These are phyloP conservation scores for Aegilops bicornis DNA, from an alignment of 176 grass and related monocot species.

Conservation along the genomic window DNA sequence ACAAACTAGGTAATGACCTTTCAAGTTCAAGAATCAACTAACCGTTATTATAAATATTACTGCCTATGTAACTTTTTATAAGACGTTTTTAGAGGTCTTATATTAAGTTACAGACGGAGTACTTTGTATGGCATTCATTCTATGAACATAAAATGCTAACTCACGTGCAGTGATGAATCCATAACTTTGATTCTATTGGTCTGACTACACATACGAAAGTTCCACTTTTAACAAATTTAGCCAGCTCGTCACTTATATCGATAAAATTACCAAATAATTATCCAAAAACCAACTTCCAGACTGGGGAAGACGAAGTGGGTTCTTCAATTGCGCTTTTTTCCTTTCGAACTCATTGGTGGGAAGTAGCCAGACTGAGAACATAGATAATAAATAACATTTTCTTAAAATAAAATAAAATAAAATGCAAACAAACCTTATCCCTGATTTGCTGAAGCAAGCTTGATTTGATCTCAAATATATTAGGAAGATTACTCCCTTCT, in stretches of 20 bases:
- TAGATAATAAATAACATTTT: conserved; percentile 2
- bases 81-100: too few species aligned
- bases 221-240: not conserved
- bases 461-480: conserved; percentile 42
- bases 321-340: not conserved
- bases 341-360: not conserved
- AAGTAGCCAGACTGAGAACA: conserved; percentile 2
- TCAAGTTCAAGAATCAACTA: conserved; percentile 31
- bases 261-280: not conserved
- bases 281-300: not conserved
- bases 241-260: not conserved
- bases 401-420: not conserved
- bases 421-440: conserved; percentile 66
- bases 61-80: too few species aligned
- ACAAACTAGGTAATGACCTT: conserved; percentile 11
- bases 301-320: not conserved
- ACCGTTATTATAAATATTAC: not conserved
- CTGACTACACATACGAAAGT: not conserved
- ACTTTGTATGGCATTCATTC: not conserved
- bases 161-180: not conserved
- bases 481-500: conserved; percentile 35
- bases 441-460: conserved; percentile 81
- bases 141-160: not conserved
- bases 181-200: not conserved
- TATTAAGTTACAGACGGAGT: too few species aligned